Evolutionary conservation across 2,329 filamentous ascomycete species (phyloP), one percentile per base, ranked within the genome.

Genomic region (Epichloe amarillans): DNA sequence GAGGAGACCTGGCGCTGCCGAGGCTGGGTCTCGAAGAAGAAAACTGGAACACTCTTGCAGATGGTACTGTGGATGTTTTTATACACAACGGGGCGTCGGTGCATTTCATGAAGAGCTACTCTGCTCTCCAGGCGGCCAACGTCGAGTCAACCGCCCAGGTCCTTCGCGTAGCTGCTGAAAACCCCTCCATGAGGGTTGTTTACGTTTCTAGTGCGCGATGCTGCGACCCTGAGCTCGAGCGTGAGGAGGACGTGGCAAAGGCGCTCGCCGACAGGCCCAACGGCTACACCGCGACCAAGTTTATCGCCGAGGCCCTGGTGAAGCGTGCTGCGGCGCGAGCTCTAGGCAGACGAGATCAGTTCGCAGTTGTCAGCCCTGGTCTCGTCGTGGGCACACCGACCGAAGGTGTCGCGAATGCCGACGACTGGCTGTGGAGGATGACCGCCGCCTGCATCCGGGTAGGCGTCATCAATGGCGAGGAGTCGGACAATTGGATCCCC

Each of bases 371-470:
- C 12, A 37, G 36, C 36, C 36, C 36, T 3, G 57, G 54, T 40
- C 54, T 56, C 11, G 55, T 59, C 4, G 53, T 59, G 11, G 57
- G 57, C 2, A 59, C 57, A 3, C 51, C 57, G 0, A 53, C 57
- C 3, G 57, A 58, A 30, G 57, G 57, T 2, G 52, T 59, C 2
- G 49, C 57, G 2, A 59, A 59, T 38, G 12, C 49, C 2, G 52
- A 57, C 19, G 57, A 59, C 21, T 58, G 56, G 15, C 53, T 58
- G 2, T 59, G 57, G 57, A 44, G 57, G 7, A 30, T 58, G 2
- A 39, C 50, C 7, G 47, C 55, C 7, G 49, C 55, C 0, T 54
- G 43, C 39, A 55, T 59, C 12, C 47, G 40, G 1, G 17, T 55
- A 10, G 57, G 57, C 3, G 50, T 49, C 1, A 53, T 55, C 46